Base-by-base conservation (phyloP, 331 rosid species). In the Stylosanthes scabra region DNA sequence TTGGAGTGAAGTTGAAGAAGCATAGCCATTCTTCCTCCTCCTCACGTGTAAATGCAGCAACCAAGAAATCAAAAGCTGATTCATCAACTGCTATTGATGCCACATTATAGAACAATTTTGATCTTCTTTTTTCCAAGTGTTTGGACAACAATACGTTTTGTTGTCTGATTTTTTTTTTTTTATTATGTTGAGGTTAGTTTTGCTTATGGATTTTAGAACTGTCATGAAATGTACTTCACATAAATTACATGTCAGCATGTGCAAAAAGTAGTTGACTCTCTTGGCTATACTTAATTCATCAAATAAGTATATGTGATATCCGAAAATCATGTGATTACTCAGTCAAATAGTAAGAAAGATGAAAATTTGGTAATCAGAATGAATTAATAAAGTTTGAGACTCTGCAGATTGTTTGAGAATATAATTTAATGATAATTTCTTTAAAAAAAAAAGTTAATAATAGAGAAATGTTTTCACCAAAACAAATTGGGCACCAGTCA, bases 1-100 rank as follows among this genome's bases (percentile, higher is more conserved):
- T 95, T 20, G 99, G 99, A 59, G 83, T 79, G 4, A 95, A 87
- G 92, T 63, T 87, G 59, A 92, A 70, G 89, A 90, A 73, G 79
- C 88, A 83, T 59, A 87, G 46, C 78, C 88, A 86, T 66, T 84
- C 96, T 1, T 55, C 78, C 51, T 81, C 78, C 51, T 81, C 78
- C 59, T 65, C 93, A 1, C 81, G 97, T 61, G 88, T 50, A 4
- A 85, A 65, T 83, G 88, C 97, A 34, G 25, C 82, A 50, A 25
- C 79, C 6, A 85, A 83, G 78, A 90, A 42, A 86, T 93, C 84
- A 50, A 27, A 77, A 66, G 77, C 87, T 42, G 80, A 86, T 68
- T 13, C 78, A 73, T 63, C 76, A 77, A 59, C 56, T 7, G 79
- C 74, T 59, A 47, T 56, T 40, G 56, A 71, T 49, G 72, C 66